phyloP scores from a whole-genome alignment of 2,329 filamentous ascomycete species.

The Aspergillus fumigatiaffinis region DNA sequence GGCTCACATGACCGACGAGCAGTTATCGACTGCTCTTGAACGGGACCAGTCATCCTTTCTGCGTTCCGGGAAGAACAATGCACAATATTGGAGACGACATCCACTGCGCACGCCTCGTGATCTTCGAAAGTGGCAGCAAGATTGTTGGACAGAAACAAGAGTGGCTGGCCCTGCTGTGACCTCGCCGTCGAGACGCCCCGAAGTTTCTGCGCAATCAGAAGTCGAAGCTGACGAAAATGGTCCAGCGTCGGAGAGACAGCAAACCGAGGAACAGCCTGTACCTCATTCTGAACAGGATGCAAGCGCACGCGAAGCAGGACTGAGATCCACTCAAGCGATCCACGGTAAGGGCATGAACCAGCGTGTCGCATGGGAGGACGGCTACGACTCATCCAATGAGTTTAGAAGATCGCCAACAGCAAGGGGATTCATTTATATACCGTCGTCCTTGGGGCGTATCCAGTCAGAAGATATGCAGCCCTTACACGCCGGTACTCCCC shows the following conservation, averaged over 20 bases:
- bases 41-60: slow-evolving; percentile 10
- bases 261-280: neutral
- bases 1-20: slow-evolving; percentile 28
- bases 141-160: slow-evolving; percentile 13
- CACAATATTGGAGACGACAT: slow-evolving; percentile 37
- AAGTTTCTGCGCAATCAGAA: neutral
- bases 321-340: neutral
- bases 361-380: too few relatives aligned
- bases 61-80: slow-evolving; percentile 28
- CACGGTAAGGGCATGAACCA: neutral
- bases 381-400: too few relatives aligned
- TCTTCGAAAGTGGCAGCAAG: slow-evolving; percentile 35
- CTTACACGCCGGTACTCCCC: neutral
- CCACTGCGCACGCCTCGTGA: slow-evolving; percentile 32
- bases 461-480: neutral
- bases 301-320: neutral
- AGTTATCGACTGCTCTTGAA: slow-evolving; percentile 24
- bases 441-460: neutral
- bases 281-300: neutral
- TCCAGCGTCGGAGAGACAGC: neutral
- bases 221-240: neutral
- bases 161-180: neutral
- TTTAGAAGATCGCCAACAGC: too few relatives aligned
- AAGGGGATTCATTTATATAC: too few relatives aligned
- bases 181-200: neutral